These are phyloP conservation scores for Pichiaceae sp. DNA, from an alignment of 1,139 yeast genomes.

Conservation along the genomic window DNA sequence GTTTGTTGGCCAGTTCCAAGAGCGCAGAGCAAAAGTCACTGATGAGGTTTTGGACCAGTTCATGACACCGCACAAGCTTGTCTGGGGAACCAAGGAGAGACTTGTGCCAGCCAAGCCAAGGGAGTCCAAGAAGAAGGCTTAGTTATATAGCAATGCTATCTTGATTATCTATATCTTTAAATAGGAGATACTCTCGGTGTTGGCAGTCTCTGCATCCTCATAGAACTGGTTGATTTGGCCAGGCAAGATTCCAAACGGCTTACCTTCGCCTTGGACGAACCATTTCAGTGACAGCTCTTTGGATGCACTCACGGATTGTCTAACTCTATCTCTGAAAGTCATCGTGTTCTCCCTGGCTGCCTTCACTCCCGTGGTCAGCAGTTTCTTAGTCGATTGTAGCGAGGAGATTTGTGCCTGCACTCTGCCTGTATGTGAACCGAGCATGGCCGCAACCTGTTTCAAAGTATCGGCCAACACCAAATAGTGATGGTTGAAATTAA, in stretches of 20 bases:
- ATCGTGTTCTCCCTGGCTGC: constrained; percentile 6
- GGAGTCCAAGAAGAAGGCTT: constrained; percentile 16
- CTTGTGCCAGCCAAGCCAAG: constrained; percentile 58
- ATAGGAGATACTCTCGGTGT: background rate
- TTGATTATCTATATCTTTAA: background rate
- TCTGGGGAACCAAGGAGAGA: constrained; percentile 66
- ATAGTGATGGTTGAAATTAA: constrained; percentile 16
- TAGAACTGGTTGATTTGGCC: constrained; percentile 8
- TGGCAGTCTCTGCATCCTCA: constrained; percentile 7
- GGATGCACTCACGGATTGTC: background rate
- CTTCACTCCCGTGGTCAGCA: background rate
- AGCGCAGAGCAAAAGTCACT: constrained; percentile 57
- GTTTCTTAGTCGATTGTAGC: background rate
- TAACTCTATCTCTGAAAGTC: constrained; percentile 2
- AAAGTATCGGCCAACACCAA: constrained; percentile 16
- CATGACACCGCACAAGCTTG: constrained; percentile 81
- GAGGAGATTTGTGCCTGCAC: background rate
- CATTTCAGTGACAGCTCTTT: constrained; percentile 6
- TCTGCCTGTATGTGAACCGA: background rate
- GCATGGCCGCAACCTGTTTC: constrained; percentile 2
- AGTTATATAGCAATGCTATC: background rate
- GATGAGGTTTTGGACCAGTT: constrained; percentile 60
- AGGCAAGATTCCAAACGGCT: constrained; percentile 12
- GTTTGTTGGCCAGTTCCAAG: constrained; percentile 77
- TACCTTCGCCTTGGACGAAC: constrained; percentile 16